Evolutionary conservation across 2,329 filamentous ascomycete species (phyloP), one percentile per base, ranked within the genome.

Genomic region (Aspergillus sclerotialis): DNA sequence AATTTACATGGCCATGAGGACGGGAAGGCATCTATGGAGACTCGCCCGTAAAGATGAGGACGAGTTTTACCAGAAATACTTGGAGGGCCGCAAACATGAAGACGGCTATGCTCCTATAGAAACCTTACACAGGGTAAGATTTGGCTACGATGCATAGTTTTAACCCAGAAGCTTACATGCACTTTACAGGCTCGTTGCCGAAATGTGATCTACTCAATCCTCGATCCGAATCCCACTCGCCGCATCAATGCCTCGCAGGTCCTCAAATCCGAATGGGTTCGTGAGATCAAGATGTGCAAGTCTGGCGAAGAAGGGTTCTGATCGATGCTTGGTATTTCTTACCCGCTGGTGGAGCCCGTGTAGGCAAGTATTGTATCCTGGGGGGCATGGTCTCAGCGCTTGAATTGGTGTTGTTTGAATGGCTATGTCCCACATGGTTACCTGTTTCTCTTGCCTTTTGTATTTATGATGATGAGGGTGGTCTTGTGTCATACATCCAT

Each of bases 1-100:
- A 33, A 98, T 98, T 40, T 98, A 98, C 68, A 98, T 98, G 92
- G 92, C 92, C 10, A 98, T 98, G 92, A 77, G 92, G 38, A 96
- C 90, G 2, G 92, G 92, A 5, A 77, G 92, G 34, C 92, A 98
- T 62, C 72, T 98, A 7, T 98, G 92, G 92, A 83, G 89, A 35
- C 79, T 95, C n/a, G 92, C 92, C 5, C 90, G 90, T 63, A 93
- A 88, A 64, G 89, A 94, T 36, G 90, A 96, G 46, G 92, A 98
- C 53, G 92, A 96, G 55, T 98, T 96, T 52, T 98, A 94, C 58
- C 84, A 85, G 44, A 82, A 88, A 27, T 98, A 98, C 56, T 75
- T 98, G 4, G 84, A 94, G 56, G 92, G 92, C 18, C 80, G 92
- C 34, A 83, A 87, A 56, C 88, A 94, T 49, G 92, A 96, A 60